Base-by-base conservation (phyloP, 495 filamentous ascomycete genomes). In the Monascus purpureus region DNA sequence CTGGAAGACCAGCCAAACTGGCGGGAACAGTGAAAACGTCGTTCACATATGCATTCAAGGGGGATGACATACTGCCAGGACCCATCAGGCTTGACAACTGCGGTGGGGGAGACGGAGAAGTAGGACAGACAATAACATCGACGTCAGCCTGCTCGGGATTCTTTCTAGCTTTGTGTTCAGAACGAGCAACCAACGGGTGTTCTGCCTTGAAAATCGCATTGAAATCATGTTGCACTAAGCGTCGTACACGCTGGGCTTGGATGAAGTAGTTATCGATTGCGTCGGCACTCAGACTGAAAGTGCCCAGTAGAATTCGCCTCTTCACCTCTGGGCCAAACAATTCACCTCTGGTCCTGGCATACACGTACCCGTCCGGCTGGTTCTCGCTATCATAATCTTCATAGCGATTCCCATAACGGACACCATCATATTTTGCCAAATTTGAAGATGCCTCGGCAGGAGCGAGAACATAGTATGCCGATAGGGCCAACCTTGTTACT, bases 251-350 rank as follows among this genome's bases (percentile, higher is more conserved):
- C 51, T 99, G 90, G 31, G 90, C 90, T 51, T 94, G 74, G 31
- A 93, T 72, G 50, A 99, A 99, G 52, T 96, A 95, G 47, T 96
- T 96, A 45, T 93, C 80, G 37, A 92, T 92, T 8, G 85, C 84
- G 39, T 77, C 73, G 1, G 90, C 84, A 55, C 83, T 93, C 31
- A 99, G 63, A 22, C 77, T 86, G 42, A 93, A 99, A 5, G 88
- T 75, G 8, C 90, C 90, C 1, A 96, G 73, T 13, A 96, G 49
- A 35, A 96, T 94, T 6, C 90, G 69, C 32, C 82, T 59, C 44
- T 79, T 73, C 4, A 94, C 90, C 50, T 99, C 90, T 3, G 67
- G 54, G 2, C 92, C 90, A 37, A 99, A 86, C 0, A 75, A 73
- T 20, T 60, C 45, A 6, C 73, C 77, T 18, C 90, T 67, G 0